A percentile compares a stretch with the other conserved stretches of the same genome.
phyloP scores from a whole-genome alignment of 306 rosid species.

The Vigna mungo region DNA sequence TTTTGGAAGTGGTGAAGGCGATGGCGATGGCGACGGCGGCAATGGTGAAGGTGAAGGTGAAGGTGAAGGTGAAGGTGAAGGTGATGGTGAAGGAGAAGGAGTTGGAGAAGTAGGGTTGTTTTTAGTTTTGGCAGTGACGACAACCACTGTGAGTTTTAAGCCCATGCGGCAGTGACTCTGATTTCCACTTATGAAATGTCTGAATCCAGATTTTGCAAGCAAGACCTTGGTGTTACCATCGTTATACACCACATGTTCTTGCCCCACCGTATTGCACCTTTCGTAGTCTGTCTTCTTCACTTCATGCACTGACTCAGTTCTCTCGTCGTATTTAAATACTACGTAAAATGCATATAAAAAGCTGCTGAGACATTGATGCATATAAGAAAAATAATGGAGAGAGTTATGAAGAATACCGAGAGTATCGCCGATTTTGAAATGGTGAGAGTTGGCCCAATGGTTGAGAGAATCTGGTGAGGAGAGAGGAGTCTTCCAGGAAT shows the following conservation, averaged over 20 bases:
- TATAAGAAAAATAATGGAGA: no score
- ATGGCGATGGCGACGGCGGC: not conserved
- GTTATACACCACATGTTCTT: not conserved
- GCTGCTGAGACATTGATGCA: no score
- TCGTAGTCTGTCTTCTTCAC: slow-evolving; percentile 42
- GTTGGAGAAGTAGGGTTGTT: not conserved
- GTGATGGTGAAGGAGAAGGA: not conserved
- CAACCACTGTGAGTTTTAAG: slow-evolving; percentile 41
- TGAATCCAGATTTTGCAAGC: slow-evolving; percentile 36
- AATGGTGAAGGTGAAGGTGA: not conserved
- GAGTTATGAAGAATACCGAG: slow-evolving; percentile 32
- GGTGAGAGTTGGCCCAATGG: slow-evolving; percentile 44
- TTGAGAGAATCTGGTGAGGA: slow-evolving; percentile 34
- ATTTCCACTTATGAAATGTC: slow-evolving; percentile 50
- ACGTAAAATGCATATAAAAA: not conserved
- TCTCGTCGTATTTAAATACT: slow-evolving; percentile 43
- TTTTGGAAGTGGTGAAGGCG: not conserved
- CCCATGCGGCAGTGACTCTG: slow-evolving; percentile 41
- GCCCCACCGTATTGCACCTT: slow-evolving; percentile 11
- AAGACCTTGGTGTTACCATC: slow-evolving; percentile 35
- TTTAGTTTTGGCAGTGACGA: not conserved
- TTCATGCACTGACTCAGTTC: slow-evolving; percentile 41
- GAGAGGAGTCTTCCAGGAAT: slow-evolving; percentile 42
- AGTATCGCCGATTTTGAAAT: slow-evolving; percentile 48
- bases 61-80: not conserved